These are phyloP conservation scores for Gryganskiella cystojenkinii DNA, from an alignment of 192 early-diverging fungal species.

Conservation along the genomic window DNA sequence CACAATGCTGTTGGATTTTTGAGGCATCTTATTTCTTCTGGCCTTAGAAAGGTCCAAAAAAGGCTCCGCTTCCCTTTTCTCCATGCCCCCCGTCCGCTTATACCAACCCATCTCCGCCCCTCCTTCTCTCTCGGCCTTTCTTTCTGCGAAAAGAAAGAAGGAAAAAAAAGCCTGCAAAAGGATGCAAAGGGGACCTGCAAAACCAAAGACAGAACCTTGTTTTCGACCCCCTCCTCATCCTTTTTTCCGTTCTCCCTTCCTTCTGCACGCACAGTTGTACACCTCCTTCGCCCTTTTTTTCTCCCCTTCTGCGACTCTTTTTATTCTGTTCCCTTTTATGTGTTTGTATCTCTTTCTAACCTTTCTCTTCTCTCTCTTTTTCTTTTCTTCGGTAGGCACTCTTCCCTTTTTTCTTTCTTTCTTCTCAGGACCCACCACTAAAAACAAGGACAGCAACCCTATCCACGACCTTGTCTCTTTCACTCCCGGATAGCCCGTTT, in stretches of 20 bases:
- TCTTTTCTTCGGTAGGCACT: constrained; percentile 1
- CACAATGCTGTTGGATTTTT: too few species aligned
- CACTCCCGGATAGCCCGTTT: background rate
- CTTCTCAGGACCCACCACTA: background rate
- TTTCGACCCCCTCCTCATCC: background rate
- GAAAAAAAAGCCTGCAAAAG: too few species aligned
- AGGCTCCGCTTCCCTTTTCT: background rate
- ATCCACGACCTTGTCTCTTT: background rate
- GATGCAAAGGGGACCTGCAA: too few species aligned
- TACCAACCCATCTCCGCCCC: background rate
- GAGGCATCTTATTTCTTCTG: too few species aligned
- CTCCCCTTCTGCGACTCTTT: background rate
- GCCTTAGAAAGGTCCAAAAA: too few species aligned
- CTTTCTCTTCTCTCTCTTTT: background rate
- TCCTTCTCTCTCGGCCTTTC: too few species aligned
- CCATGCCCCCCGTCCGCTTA: background rate
- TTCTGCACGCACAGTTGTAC: background rate
- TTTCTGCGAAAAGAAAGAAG: too few species aligned
- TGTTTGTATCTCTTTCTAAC: background rate
- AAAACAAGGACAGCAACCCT: background rate
- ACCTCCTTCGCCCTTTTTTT: background rate
- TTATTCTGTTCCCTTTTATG: background rate
- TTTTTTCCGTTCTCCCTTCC: background rate
- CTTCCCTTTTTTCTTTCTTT: constrained; percentile 1
- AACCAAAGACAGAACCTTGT: too few species aligned